Conservation (phyloP, 768 basidiomycete genomes). For the Holtermannia corniformis region DNA sequence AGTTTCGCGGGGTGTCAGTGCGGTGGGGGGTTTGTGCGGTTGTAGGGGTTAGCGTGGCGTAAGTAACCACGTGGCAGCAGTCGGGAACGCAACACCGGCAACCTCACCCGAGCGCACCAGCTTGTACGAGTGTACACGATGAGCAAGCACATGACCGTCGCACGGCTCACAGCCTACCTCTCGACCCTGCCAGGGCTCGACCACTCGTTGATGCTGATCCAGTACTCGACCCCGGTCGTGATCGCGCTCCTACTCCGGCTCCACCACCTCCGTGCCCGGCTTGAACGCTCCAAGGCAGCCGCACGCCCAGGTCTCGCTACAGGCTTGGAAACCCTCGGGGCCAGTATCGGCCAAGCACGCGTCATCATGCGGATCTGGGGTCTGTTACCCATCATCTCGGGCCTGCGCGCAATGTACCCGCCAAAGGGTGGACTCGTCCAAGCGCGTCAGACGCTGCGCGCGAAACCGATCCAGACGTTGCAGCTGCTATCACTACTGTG, state of each 20-base stretch:
- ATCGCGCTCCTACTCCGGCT: conserved; percentile 30
- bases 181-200: conserved; percentile 34
- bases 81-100: too few species aligned
- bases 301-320: not conserved
- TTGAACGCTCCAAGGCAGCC: too few species aligned
- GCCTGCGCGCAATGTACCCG: conserved; percentile 2
- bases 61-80: too few species aligned
- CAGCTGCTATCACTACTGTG: conserved; percentile 26
- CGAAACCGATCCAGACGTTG: conserved; percentile 22
- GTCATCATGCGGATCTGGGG: conserved; percentile 37
- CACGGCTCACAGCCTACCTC: conserved; percentile 3
- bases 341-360: conserved; percentile 33
- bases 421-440: not conserved
- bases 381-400: conserved; percentile 16
- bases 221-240: conserved; percentile 34
- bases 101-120: too few species aligned
- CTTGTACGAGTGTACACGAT: not conserved
- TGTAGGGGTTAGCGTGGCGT: too few species aligned
- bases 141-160: not conserved
- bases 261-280: conserved; percentile 14
- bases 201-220: conserved; percentile 35
- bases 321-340: conserved; percentile 4
- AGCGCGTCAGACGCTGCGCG: not conserved
- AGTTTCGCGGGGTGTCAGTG: not conserved
- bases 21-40: not conserved